These are phyloP conservation scores for Mycena vulgaris DNA, from an alignment of 768 basidiomycete genomes.

Conservation along the genomic window DNA sequence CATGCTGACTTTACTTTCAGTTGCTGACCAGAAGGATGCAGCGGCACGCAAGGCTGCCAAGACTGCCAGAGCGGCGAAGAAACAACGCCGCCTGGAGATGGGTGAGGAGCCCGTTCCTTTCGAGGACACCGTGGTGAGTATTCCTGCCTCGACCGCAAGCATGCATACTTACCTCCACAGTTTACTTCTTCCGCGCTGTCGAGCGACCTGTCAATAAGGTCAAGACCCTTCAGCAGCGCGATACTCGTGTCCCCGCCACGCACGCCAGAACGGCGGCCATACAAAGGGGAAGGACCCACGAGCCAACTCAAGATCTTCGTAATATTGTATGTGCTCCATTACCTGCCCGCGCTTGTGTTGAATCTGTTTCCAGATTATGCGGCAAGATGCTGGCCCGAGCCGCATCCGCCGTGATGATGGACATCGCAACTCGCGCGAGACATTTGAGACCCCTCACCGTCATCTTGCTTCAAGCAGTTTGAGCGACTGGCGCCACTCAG, in stretches of 20 bases:
- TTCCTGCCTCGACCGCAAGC: neutral
- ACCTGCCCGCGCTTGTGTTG: neutral
- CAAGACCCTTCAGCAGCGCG: neutral
- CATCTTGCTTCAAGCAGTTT: neutral
- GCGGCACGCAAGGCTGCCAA: constrained; percentile 4
- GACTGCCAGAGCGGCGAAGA: constrained; percentile 4
- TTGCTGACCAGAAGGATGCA: neutral
- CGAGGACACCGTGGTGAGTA: constrained; percentile 18
- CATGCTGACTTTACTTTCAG: neutral
- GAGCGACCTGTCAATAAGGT: neutral
- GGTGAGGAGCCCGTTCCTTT: neutral
- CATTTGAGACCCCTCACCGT: neutral
- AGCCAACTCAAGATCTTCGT: neutral
- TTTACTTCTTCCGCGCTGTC: constrained; percentile 3
- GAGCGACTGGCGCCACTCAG: constrained; percentile 5
- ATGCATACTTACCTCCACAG: neutral
- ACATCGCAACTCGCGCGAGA: neutral
- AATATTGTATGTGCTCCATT: neutral
- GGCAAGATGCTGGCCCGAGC: neutral
- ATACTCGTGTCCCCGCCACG: neutral
- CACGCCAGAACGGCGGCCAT: neutral
- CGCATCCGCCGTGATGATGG: neutral
- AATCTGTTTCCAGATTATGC: neutral
- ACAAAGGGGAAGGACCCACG: neutral
- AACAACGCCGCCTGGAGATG: neutral